phyloP scores from a whole-genome alignment of 148 eudicot genomes.

The Vaccinium myrtillus region DNA sequence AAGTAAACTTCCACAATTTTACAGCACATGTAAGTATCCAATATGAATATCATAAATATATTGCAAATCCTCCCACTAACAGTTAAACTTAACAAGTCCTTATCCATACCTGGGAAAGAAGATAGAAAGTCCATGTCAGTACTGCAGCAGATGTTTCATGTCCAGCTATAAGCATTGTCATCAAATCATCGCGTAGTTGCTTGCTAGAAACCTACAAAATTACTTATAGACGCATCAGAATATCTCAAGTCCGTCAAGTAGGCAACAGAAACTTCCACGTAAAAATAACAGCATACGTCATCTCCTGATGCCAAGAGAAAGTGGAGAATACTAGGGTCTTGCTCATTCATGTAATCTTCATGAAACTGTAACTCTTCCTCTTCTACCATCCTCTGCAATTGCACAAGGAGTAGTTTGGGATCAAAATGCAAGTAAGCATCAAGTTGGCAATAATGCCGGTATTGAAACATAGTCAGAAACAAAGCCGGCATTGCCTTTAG shows the following conservation, averaged over 20 bases:
- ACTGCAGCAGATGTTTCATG: constrained; percentile 99
- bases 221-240: constrained; percentile 23
- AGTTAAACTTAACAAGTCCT: neutral
- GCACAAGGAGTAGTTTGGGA: constrained; percentile 5
- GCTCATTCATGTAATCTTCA: constrained; percentile 96
- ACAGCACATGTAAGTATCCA: neutral
- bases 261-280: constrained; percentile 8
- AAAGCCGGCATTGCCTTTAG: neutral
- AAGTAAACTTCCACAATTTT: neutral
- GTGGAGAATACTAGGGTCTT: constrained; percentile 98
- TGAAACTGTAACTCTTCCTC: constrained; percentile 92
- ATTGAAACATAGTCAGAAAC: neutral
- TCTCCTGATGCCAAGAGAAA: constrained; percentile 98
- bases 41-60: neutral
- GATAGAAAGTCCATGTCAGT: constrained; percentile 97
- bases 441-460: neutral
- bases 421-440: constrained; percentile 9
- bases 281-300: constrained; percentile 50
- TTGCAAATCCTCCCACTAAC: neutral
- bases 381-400: constrained; percentile 87
- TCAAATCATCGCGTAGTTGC: constrained; percentile 98
- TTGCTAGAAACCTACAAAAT: constrained; percentile 78
- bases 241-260: constrained; percentile 15
- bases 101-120: constrained; percentile 66
- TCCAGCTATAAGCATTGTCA: constrained; percentile 98